phyloP scores from a whole-genome alignment of 2,329 filamentous ascomycete genomes.

The Epichloe coenophiala region DNA sequence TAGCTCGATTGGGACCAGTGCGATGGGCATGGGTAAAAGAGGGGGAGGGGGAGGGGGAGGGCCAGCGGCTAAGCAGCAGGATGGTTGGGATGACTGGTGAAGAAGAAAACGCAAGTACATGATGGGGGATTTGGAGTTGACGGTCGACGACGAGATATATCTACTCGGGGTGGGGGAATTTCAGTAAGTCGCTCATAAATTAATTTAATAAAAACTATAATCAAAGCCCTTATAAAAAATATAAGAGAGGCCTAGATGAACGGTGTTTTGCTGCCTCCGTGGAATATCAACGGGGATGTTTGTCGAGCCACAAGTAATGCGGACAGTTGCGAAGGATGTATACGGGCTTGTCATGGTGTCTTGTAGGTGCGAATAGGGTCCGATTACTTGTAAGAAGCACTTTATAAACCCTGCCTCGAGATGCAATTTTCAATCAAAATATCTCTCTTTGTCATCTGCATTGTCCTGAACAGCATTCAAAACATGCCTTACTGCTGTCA shows the following conservation, averaged over 20 bases:
- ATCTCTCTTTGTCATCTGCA: no score
- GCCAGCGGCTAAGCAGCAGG: constrained; percentile 26
- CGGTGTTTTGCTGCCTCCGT: constrained; percentile 1
- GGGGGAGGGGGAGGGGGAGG: constrained; percentile 20
- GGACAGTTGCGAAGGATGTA: neutral
- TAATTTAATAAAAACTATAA: no score
- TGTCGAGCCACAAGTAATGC: neutral
- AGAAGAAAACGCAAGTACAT: constrained; percentile 10
- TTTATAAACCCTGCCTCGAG: neutral
- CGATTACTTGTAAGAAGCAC: neutral
- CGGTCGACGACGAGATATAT: constrained; percentile 10
- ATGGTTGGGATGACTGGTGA: constrained; percentile 55
- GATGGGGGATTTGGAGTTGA: constrained; percentile 4
- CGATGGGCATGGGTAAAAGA: constrained; percentile 41
- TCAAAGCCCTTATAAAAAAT: no score
- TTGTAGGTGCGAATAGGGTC: neutral
- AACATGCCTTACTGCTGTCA: no score
- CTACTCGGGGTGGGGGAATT: no score
- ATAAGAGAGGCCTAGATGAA: neutral
- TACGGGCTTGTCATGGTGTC: neutral
- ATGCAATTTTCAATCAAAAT: neutral
- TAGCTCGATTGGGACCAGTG: constrained; percentile 44
- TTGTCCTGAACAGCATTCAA: no score
- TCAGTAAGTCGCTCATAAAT: constrained; percentile 8
- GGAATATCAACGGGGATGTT: neutral